Evolutionary conservation across 2,329 filamentous ascomycete species (phyloP), one percentile per base, ranked within the genome.

Genomic region (Claviceps monticola): DNA sequence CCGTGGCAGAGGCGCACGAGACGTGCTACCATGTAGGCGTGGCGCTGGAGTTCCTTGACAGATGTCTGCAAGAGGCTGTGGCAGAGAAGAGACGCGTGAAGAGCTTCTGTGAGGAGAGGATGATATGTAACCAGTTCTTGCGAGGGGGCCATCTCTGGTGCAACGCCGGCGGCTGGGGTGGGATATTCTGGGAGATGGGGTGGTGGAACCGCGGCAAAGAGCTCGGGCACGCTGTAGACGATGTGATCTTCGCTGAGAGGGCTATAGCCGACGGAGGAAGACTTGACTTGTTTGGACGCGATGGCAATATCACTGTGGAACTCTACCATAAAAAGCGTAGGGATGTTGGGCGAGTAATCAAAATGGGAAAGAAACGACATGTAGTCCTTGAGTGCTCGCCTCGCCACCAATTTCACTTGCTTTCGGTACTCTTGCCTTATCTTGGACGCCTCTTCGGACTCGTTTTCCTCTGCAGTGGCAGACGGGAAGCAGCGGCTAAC

Each of bases 11-110:
- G 74, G 19, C 86, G 78, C 4, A 80, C 76, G 2, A 93, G 74
- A 5, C 87, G 81, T 16, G 87, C 85, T 4, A 84, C 87, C 76
- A 90, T 93, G 69, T 88, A 76, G 0, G 86, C 86, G 62, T 93
- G 86, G 38, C 87, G 84, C 48, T 82, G 78, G 37, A 90, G 76
- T 64, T 93, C 87, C 59, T 85, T 88, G 11, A 79, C 66, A 0
- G 86, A 85, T 0, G 88, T 94, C 65, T 91, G 87, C 7, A 87
- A 69, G 9, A 94, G 78, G n/a, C 79, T 78, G 65, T 94, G 88
- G 57, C 83, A 85, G 42, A 94, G 76, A 8, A 94, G 78, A 1
- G 93, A 68, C 4, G 82, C 83, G 64, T 94, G 87, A 0, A 94
- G 75, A 1, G 84, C 84, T 57, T 94, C 88, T 6, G 81, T 81